Evolutionary conservation across 139 green algal species (phyloP).

Genomic region (Haematococcus sp.): DNA sequence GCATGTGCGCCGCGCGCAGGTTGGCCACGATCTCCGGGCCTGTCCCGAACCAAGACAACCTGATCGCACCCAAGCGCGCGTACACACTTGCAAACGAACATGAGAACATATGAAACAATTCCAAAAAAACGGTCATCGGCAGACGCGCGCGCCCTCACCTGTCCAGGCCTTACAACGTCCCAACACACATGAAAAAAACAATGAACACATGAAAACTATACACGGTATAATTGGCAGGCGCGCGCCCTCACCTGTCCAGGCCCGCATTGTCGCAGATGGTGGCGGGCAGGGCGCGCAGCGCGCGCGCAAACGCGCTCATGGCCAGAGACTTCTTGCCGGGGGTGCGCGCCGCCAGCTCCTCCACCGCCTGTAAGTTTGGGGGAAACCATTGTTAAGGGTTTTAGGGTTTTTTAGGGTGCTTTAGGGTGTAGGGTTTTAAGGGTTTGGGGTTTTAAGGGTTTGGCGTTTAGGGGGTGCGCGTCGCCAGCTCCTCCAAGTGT

Average conservation of each 20-base stretch:
- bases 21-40: conserved; percentile 82
- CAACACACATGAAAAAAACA: conserved; percentile 11
- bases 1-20: conserved; percentile 80
- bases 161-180: neutral
- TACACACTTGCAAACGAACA: conserved; percentile 11
- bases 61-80: conserved; percentile 12
- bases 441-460: no score
- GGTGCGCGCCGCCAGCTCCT: conserved; percentile 82
- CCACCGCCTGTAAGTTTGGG: no score
- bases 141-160: neutral
- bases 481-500: no score
- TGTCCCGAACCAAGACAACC: neutral
- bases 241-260: conserved; percentile 46
- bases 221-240: no score
- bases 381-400: no score
- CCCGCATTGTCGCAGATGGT: conserved; percentile 98
- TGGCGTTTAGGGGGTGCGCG: no score
- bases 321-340: conserved; percentile 92
- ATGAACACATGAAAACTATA: no score
- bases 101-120: no score
- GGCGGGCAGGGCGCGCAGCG: conserved; percentile 86
- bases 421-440: no score
- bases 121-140: no score
- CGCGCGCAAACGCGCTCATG: conserved; percentile 89
- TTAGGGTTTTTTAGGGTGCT: no score